Evolutionary conservation across 2,329 filamentous ascomycete genomes (phyloP), one percentile per base, ranked within the genome.

Genomic region (Onygenales sp.): DNA sequence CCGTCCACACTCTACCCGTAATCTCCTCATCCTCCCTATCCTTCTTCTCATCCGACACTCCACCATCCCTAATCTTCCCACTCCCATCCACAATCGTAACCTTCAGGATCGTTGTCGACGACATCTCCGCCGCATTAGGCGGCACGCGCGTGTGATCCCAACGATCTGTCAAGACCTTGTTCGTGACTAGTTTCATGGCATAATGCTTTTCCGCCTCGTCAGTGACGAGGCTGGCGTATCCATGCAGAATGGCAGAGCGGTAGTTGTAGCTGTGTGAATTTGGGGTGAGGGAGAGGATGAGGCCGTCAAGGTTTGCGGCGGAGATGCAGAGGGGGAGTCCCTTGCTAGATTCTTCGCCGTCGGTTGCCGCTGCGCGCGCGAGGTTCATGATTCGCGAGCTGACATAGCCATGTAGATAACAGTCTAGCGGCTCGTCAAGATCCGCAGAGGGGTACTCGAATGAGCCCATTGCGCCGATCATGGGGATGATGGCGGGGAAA

Each of bases 221-320:
- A 2, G 81, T 79, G 6, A 95, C 86, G 1, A 85, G 69, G 7
- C 70, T 75, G 0, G 85, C 89, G 65, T 84, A 80, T 1, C 89
- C 90, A 63, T 92, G 89, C 10, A 93, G 75, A 7, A 89, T 75
- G 9, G 86, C 87, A 41, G 84, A 89, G 57, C 88, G 87, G 73
- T 93, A 95, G 75, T 94, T 92, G 75, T 89, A 91, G 72, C 81
- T 87, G 74, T 94, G 88, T 55, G 80, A 81, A 73, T 88, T 87
- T 10, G 89, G 86, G 0, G 89, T 89, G 11, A 94, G 78, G 17
- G 86, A 80, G 35, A 95, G 80, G 7, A 95, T 83, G 51, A 93
- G 75, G 41, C 89, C 89, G 71, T 95, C 88, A 41, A 94, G 72
- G 64, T 86, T 83, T 45, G 83, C 87, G 1, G 86, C 86, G 21